These are phyloP conservation scores for Pseudozyma pruni DNA, from an alignment of 1,284 basidiomycete genomes.

Conservation along the genomic window DNA sequence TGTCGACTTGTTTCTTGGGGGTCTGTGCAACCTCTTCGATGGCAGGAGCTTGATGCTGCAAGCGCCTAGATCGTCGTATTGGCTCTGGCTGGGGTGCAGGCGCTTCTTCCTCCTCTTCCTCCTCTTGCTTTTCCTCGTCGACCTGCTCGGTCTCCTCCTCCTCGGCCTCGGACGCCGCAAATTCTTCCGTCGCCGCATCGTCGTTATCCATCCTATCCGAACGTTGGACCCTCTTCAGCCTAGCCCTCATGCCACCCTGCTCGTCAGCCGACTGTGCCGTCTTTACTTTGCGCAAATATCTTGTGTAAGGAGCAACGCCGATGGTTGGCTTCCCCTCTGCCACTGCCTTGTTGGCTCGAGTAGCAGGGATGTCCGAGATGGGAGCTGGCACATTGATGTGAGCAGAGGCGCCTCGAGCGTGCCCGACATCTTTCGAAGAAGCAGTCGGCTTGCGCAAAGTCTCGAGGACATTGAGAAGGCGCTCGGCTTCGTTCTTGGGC, in stretches of 20 bases:
- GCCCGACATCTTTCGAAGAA: constrained; percentile 45
- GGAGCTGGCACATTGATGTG: constrained; percentile 45
- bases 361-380: constrained; percentile 31
- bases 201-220: constrained; percentile 10
- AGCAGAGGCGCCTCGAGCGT: constrained; percentile 21
- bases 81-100: constrained; percentile 26
- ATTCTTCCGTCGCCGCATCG: constrained; percentile 23
- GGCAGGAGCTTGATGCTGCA: constrained; percentile 26
- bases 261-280: constrained; percentile 20
- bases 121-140: constrained; percentile 6
- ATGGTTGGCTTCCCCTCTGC: constrained; percentile 16
- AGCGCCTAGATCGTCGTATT: constrained; percentile 30
- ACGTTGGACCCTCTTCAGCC: constrained; percentile 26
- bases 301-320: constrained; percentile 56
- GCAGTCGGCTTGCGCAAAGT: constrained; percentile 65
- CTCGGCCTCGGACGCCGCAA: constrained; percentile 22
- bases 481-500: constrained; percentile 69
- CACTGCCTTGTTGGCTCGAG: constrained; percentile 5
- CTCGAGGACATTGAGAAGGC: constrained; percentile 68
- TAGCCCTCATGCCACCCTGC: constrained; percentile 42
- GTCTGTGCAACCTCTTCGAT: constrained; percentile 19
- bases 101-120: constrained; percentile 26
- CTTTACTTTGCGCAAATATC: constrained; percentile 47
- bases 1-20: constrained; percentile 28
- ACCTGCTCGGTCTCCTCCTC: constrained; percentile 4